Conservation (phyloP, 2,329 filamentous ascomycete species). For the Emmonsiellopsis sp. region DNA sequence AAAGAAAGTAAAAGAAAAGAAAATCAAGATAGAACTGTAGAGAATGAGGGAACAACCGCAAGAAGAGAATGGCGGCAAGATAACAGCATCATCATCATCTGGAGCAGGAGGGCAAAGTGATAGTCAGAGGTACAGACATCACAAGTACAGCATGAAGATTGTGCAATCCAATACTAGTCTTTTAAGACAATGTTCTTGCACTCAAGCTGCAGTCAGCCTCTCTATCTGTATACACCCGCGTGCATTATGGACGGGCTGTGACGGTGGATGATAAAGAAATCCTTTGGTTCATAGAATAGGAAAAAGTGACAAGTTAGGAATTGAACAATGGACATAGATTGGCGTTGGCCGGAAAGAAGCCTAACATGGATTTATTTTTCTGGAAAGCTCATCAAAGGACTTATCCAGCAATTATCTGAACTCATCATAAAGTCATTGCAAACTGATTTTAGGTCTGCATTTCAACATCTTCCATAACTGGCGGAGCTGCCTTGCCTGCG, state of each 20-base stretch:
- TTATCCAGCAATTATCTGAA: not conserved
- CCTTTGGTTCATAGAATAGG: not conserved
- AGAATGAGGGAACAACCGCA: not conserved
- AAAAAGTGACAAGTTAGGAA: not conserved
- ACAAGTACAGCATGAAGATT: not conserved
- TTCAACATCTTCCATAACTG: conserved; percentile 13
- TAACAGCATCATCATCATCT: not conserved
- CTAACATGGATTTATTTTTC: not conserved
- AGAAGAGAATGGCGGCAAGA: not conserved
- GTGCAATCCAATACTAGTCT: not conserved
- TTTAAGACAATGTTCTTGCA: not conserved
- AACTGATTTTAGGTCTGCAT: conserved; percentile 19
- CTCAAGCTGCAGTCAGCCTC: not conserved
- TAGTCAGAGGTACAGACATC: not conserved
- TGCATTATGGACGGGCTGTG: not conserved
- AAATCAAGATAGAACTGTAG: not conserved
- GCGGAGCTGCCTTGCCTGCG: not conserved
- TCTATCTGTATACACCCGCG: not conserved
- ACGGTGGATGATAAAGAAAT: not conserved
- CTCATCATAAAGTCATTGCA: conserved; percentile 4
- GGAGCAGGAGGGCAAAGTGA: not conserved
- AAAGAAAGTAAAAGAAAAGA: not conserved
- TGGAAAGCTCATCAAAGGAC: not conserved
- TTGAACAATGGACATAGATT: not conserved
- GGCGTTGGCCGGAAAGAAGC: not conserved